These are phyloP conservation scores for Penicillium sp. DNA, from an alignment of 2,329 filamentous ascomycete genomes.

Conservation along the genomic window DNA sequence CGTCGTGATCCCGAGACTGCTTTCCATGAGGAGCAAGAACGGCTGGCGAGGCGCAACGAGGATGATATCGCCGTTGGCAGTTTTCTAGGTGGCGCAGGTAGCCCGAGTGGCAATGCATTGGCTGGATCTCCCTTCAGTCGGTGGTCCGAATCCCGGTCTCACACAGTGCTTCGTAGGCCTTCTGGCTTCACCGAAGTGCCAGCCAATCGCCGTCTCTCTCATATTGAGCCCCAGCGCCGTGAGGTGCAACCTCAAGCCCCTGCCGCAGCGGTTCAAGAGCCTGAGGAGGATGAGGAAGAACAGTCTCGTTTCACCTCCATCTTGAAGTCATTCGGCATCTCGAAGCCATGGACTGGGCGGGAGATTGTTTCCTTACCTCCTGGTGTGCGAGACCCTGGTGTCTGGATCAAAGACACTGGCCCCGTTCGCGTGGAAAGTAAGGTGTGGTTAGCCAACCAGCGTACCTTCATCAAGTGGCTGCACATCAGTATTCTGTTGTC, in stretches of 20 bases:
- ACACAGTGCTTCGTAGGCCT: constrained; percentile 20
- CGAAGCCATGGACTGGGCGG: constrained; percentile 66
- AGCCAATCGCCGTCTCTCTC: constrained; percentile 35
- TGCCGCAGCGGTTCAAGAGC: constrained; percentile 37
- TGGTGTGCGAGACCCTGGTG: constrained; percentile 79
- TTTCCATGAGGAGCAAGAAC: constrained; percentile 87
- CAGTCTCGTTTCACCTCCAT: constrained; percentile 65
- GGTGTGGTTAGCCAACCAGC: constrained; percentile 97
- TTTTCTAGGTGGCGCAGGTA: constrained; percentile 63
- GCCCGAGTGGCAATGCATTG: constrained; percentile 28
- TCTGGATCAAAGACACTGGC: constrained; percentile 93
- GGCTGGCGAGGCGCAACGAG: constrained; percentile 75
- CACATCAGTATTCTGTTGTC: constrained; percentile 89
- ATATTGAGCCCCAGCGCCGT: constrained; percentile 35
- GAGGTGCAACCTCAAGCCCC: constrained; percentile 33
- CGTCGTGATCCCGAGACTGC: constrained; percentile 86
- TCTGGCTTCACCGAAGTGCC: constrained; percentile 28
- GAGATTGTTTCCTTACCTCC: constrained; percentile 67
- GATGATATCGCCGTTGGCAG: constrained; percentile 89
- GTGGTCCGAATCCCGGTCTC: constrained; percentile 26
- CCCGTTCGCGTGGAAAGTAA: constrained; percentile 93
- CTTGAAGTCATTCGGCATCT: constrained; percentile 79
- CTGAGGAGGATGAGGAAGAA: constrained; percentile 40
- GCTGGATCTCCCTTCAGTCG: constrained; percentile 37
- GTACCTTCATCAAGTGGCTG: constrained; percentile 98